A percentile compares a stretch with the other conserved stretches of the same genome.
These are phyloP conservation scores for Cucurbitaria berberidis DNA, from an alignment of 2,329 filamentous ascomycete genomes.

Conservation along the genomic window DNA sequence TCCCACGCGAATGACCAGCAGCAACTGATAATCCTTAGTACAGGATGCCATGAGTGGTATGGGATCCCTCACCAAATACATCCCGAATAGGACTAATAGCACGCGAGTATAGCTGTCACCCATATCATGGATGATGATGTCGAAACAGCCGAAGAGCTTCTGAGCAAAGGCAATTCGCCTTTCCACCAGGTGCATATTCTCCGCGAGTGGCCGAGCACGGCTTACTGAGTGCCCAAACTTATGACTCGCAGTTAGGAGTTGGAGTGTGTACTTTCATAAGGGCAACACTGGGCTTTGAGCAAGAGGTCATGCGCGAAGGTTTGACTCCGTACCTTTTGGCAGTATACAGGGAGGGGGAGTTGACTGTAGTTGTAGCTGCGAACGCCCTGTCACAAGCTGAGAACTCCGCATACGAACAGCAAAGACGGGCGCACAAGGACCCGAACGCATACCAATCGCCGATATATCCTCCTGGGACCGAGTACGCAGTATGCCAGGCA, in stretches of 20 bases:
- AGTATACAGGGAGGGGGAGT: background rate
- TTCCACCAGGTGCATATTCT: slow-evolving; percentile 71
- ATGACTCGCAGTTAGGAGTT: slow-evolving; percentile 67
- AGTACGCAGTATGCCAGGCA: slow-evolving; percentile 83
- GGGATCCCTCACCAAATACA: slow-evolving; percentile 3
- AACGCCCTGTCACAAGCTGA: slow-evolving; percentile 77
- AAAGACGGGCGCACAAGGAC: slow-evolving; percentile 74
- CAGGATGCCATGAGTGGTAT: slow-evolving; percentile 56
- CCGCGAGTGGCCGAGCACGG: background rate
- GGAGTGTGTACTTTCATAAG: slow-evolving; percentile 84
- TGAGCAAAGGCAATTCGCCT: slow-evolving; percentile 76
- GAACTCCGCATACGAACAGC: slow-evolving; percentile 74
- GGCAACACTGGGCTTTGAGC: slow-evolving; percentile 88
- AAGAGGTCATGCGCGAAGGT: slow-evolving; percentile 84
- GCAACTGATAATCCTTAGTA: slow-evolving; percentile 43
- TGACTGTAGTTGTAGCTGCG: slow-evolving; percentile 61
- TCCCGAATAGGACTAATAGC: slow-evolving; percentile 27
- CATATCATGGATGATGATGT: slow-evolving; percentile 91
- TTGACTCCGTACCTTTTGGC: slow-evolving; percentile 12
- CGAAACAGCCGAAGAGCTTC: slow-evolving; percentile 75
- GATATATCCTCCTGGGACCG: slow-evolving; percentile 82
- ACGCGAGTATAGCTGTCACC: slow-evolving; percentile 61
- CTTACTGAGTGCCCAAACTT: slow-evolving; percentile 14
- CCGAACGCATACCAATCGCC: slow-evolving; percentile 60
- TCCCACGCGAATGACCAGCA: background rate